Conservation (phyloP, 1,284 basidiomycete genomes). For the Rhodotorula sp. region DNA sequence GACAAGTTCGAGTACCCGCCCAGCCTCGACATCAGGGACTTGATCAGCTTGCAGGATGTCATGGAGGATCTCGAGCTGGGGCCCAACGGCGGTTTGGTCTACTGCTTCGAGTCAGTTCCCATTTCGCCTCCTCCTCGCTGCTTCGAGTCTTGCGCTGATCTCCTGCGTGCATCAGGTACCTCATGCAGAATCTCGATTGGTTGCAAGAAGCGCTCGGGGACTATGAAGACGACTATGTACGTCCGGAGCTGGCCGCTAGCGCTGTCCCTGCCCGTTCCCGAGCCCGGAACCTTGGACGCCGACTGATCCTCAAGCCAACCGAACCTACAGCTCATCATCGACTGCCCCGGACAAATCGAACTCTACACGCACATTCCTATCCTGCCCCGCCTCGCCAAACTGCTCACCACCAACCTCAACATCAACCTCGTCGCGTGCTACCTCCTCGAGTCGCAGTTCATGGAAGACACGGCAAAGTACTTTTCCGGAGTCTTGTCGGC, state of each 20-base stretch:
- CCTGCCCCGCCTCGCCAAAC: conserved; percentile 78
- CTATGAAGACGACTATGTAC: conserved; percentile 88
- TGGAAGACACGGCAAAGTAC: conserved; percentile 98
- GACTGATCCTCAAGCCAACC: not conserved
- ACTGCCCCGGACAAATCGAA: conserved; percentile 99
- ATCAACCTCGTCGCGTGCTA: conserved; percentile 81
- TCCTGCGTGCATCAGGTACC: conserved; percentile 63
- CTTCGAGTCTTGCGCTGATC: too few species aligned
- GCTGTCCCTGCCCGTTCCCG: not conserved
- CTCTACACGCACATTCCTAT: conserved; percentile 98
- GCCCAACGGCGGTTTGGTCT: conserved; percentile 94
- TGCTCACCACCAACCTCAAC: conserved; percentile 60
- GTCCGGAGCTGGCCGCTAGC: not conserved
- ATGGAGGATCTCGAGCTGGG: conserved; percentile 95
- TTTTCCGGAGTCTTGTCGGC: conserved; percentile 97
- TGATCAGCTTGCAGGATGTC: conserved; percentile 90
- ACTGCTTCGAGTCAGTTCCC: conserved; percentile 94
- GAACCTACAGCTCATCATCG: conserved; percentile 67
- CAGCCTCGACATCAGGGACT: conserved; percentile 88
- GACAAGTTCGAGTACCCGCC: conserved; percentile 89
- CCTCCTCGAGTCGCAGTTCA: conserved; percentile 95
- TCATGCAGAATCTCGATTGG: conserved; percentile 97
- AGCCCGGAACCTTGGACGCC: not conserved
- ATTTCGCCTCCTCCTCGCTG: too few species aligned
- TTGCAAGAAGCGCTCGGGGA: conserved; percentile 93